Conservation (phyloP, 768 basidiomycete species). For the Termitomyces sp. region DNA sequence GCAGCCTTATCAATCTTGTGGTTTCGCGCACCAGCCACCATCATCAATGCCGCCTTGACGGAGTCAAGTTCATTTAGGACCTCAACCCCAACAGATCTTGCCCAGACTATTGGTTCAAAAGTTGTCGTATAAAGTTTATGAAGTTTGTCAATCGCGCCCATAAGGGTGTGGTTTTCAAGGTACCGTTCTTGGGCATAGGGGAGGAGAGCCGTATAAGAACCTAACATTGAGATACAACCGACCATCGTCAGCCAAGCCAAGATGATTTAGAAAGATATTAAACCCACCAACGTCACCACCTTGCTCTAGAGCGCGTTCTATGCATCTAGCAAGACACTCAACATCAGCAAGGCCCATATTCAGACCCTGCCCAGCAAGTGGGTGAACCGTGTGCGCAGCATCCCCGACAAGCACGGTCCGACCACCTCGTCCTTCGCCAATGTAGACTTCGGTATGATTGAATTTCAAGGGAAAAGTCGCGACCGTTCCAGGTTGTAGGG, state of each 20-base stretch:
- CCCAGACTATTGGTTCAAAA: conserved; percentile 74
- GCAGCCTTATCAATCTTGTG: conserved; percentile 7
- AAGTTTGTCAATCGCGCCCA: conserved; percentile 85
- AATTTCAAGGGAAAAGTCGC: conserved; percentile 91
- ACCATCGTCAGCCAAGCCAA: neutral
- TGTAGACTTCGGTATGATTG: conserved; percentile 82
- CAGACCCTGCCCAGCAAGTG: conserved; percentile 93
- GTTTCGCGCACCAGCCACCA: conserved; percentile 56
- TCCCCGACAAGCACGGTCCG: conserved; percentile 92
- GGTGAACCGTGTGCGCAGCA: conserved; percentile 93
- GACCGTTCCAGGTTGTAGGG: conserved; percentile 66
- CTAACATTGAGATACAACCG: conserved; percentile 30
- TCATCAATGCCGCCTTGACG: conserved; percentile 83
- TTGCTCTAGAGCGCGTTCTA: conserved; percentile 48
- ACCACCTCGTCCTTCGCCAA: conserved; percentile 62
- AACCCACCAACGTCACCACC: conserved; percentile 84
- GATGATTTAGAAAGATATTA: neutral
- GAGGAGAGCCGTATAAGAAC: conserved; percentile 69
- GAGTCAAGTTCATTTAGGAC: conserved; percentile 86
- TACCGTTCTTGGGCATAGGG: conserved; percentile 83
- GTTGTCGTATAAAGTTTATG: conserved; percentile 81
- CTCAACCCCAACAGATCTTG: conserved; percentile 83
- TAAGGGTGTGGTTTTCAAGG: conserved; percentile 78
- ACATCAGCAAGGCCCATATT: conserved; percentile 93
- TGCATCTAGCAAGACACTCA: conserved; percentile 61